These are phyloP conservation scores for Termitomyces sp. DNA, from an alignment of 768 basidiomycete genomes.

Conservation along the genomic window DNA sequence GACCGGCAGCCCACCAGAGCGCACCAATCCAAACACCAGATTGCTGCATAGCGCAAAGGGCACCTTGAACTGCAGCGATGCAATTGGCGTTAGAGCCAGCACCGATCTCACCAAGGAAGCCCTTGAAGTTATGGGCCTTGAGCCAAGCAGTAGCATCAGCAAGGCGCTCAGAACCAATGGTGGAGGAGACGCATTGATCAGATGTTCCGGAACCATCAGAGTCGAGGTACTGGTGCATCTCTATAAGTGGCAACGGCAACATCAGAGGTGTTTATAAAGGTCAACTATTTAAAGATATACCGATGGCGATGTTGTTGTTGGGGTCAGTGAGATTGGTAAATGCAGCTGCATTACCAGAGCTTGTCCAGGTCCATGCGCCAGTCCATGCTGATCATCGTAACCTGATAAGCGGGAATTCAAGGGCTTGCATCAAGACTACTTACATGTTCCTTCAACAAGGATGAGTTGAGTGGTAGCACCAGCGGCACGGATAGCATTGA, in stretches of 20 bases:
- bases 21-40: slow-evolving; percentile 53
- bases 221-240: slow-evolving; percentile 72
- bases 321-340: slow-evolving; percentile 52
- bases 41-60: slow-evolving; percentile 54
- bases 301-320: slow-evolving; percentile 55
- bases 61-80: slow-evolving; percentile 46
- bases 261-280: neutral
- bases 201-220: slow-evolving; percentile 56
- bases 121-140: slow-evolving; percentile 52
- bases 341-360: slow-evolving; percentile 50
- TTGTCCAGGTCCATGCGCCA: slow-evolving; percentile 57
- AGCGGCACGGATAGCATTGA: slow-evolving; percentile 57
- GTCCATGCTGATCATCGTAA: slow-evolving; percentile 39
- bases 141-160: slow-evolving; percentile 55
- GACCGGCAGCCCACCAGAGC: slow-evolving; percentile 58
- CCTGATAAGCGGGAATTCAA: slow-evolving; percentile 2
- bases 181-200: slow-evolving; percentile 48
- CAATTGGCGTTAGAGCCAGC: slow-evolving; percentile 42
- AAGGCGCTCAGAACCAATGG: slow-evolving; percentile 55
- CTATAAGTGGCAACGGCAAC: slow-evolving; percentile 19
- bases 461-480: slow-evolving; percentile 58
- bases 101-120: slow-evolving; percentile 62
- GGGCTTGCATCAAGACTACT: slow-evolving; percentile 9
- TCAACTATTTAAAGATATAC: slow-evolving; percentile 23
- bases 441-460: slow-evolving; percentile 40